Evolutionary conservation across 345 rosid species (phyloP).

Genomic region (Psidium friedrichsthalianum): DNA sequence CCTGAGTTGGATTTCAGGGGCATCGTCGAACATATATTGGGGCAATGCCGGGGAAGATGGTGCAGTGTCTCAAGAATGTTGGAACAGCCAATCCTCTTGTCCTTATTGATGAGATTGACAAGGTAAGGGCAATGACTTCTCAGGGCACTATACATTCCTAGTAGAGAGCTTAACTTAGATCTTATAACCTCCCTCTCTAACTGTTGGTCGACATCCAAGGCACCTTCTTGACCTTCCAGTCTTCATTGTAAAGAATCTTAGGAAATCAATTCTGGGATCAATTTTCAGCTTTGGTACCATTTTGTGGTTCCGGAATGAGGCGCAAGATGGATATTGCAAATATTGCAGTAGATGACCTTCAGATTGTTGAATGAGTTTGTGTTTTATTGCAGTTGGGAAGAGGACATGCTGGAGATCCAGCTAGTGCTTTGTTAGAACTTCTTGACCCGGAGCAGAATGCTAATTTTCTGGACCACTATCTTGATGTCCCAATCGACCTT

Average conservation of each 20-base stretch:
- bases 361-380: not conserved
- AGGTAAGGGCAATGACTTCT: slow-evolving; percentile 31
- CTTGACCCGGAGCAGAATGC: slow-evolving; percentile 99
- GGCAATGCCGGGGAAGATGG: slow-evolving; percentile 99
- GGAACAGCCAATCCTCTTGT: slow-evolving; percentile 99
- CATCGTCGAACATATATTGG: slow-evolving; percentile 99
- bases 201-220: not conserved
- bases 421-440: slow-evolving; percentile 97
- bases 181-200: not conserved
- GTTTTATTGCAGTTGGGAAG: slow-evolving; percentile 64
- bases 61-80: slow-evolving; percentile 94
- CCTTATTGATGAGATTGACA: slow-evolving; percentile 97
- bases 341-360: not conserved
- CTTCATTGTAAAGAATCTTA: not conserved
- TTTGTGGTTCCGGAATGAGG: not conserved
- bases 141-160: not conserved
- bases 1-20: slow-evolving; percentile 42
- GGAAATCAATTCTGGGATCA: not conserved
- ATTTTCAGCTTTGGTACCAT: not conserved
- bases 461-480: slow-evolving; percentile 96
- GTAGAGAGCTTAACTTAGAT: not conserved
- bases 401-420: slow-evolving; percentile 98
- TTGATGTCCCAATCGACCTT: slow-evolving; percentile 88
- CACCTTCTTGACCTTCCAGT: not conserved
- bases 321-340: not conserved